phyloP scores from a whole-genome alignment of 1,284 basidiomycete species.

The Sutorius eximius region DNA sequence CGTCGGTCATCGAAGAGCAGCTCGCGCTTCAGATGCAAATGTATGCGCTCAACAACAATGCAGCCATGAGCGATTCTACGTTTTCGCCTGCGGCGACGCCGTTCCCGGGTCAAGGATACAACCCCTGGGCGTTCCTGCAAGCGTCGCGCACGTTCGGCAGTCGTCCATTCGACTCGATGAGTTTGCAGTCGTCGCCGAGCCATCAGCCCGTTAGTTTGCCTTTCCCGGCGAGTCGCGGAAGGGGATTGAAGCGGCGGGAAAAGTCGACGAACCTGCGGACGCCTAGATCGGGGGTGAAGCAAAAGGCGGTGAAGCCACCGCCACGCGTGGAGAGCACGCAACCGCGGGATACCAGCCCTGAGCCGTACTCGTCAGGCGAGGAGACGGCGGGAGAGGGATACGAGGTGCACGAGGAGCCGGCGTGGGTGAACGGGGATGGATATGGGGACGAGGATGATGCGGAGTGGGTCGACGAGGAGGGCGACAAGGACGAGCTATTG shows the following conservation, averaged over 20 bases:
- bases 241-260: conserved; percentile 39
- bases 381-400: conserved; percentile 59
- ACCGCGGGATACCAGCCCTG: conserved; percentile 75
- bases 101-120: conserved; percentile 58
- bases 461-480: conserved; percentile 76
- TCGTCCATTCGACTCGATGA: conserved; percentile 43
- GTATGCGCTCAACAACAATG: conserved; percentile 69
- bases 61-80: conserved; percentile 63
- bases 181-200: conserved; percentile 71
- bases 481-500: conserved; percentile 67
- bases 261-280: conserved; percentile 38
- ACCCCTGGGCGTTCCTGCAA: conserved; percentile 67
- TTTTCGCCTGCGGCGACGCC: conserved; percentile 72
- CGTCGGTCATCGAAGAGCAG: conserved; percentile 60
- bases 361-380: conserved; percentile 57
- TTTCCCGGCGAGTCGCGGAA: conserved; percentile 40
- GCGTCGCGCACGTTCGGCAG: conserved; percentile 47
- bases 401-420: conserved; percentile 39
- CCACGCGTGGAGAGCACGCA: conserved; percentile 78
- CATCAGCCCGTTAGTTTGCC: conserved; percentile 67
- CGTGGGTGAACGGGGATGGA: conserved; percentile 39
- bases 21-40: conserved; percentile 73
- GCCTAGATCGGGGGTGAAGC: conserved; percentile 26
- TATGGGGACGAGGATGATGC: conserved; percentile 40
- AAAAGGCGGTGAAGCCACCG: conserved; percentile 52